Evolutionary conservation across 2,329 filamentous ascomycete genomes (phyloP).

Genomic region (Pseudocercospora cruenta): DNA sequence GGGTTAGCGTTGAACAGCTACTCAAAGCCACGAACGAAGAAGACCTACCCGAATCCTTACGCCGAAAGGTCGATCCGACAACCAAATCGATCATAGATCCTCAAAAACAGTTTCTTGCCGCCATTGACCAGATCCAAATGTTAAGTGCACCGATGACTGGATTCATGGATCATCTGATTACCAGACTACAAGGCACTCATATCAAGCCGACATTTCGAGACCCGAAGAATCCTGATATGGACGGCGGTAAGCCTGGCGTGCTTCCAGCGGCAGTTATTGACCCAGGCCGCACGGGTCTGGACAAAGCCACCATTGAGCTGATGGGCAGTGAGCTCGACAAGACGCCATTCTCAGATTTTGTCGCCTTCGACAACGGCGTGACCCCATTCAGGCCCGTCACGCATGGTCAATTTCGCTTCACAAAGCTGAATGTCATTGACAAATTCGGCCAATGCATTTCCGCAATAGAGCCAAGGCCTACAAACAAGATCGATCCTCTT

Average conservation of each 20-base stretch:
- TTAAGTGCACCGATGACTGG: slow-evolving; percentile 8
- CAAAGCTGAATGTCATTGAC: slow-evolving; percentile 40
- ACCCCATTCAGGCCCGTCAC: slow-evolving; percentile 51
- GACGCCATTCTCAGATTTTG: slow-evolving; percentile 10
- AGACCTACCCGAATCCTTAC: not conserved
- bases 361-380: not conserved
- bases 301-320: not conserved
- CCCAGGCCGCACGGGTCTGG: not conserved
- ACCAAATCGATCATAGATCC: not conserved
- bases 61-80: not conserved
- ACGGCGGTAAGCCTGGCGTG: not conserved
- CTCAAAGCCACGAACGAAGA: not conserved
- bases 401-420: slow-evolving; percentile 54
- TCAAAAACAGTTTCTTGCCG: not conserved
- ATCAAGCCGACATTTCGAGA: slow-evolving; percentile 8
- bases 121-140: not conserved
- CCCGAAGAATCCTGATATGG: not conserved
- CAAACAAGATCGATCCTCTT: slow-evolving; percentile 40
- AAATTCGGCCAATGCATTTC: slow-evolving; percentile 16
- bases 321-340: slow-evolving; percentile 9
- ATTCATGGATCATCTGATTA: slow-evolving; percentile 11
- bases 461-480: not conserved
- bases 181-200: slow-evolving; percentile 12
- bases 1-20: not conserved
- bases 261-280: too few relatives aligned